Percentiles rank a stretch among this genome's conserved stretches.
Evolutionary conservation across 23 red algal genomes (phyloP).

Genomic region (Gracilaria domingensis): DNA sequence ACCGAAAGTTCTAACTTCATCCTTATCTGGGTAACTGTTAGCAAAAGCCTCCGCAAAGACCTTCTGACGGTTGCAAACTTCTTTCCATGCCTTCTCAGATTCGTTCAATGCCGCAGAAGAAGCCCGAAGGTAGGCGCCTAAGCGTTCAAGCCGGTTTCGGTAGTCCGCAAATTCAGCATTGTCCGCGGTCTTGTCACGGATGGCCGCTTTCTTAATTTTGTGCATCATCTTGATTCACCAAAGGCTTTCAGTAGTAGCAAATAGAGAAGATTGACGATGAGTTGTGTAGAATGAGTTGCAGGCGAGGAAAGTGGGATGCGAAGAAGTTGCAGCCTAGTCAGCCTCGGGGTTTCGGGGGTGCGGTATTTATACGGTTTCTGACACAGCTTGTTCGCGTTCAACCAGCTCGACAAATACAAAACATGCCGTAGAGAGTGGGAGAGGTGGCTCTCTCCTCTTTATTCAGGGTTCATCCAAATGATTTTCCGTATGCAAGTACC

Average conservation of each 20-base stretch:
- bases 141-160: slow-evolving; percentile 42
- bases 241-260: not conserved
- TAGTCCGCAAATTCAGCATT: slow-evolving; percentile 69
- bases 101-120: slow-evolving; percentile 59
- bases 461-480: not conserved
- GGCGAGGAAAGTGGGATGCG: not conserved
- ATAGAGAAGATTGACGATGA: not conserved
- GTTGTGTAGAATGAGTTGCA: not conserved
- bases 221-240: slow-evolving; percentile 74
- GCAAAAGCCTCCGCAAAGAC: slow-evolving; percentile 68
- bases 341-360: not conserved
- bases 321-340: not conserved
- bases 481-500: not conserved
- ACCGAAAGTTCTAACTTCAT: slow-evolving; percentile 57
- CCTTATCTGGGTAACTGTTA: slow-evolving; percentile 72
- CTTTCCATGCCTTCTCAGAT: slow-evolving; percentile 63
- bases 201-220: slow-evolving; percentile 72
- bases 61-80: slow-evolving; percentile 69
- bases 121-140: slow-evolving; percentile 29
- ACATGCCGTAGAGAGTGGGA: not conserved
- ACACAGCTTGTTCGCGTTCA: not conserved
- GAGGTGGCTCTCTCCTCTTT: not conserved
- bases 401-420: not conserved
- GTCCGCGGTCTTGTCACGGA: slow-evolving; percentile 41
- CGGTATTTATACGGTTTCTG: slow-evolving; percentile 37